phyloP scores from a whole-genome alignment of 148 eudicot genomes.

The Nepenthes mirabilis region DNA sequence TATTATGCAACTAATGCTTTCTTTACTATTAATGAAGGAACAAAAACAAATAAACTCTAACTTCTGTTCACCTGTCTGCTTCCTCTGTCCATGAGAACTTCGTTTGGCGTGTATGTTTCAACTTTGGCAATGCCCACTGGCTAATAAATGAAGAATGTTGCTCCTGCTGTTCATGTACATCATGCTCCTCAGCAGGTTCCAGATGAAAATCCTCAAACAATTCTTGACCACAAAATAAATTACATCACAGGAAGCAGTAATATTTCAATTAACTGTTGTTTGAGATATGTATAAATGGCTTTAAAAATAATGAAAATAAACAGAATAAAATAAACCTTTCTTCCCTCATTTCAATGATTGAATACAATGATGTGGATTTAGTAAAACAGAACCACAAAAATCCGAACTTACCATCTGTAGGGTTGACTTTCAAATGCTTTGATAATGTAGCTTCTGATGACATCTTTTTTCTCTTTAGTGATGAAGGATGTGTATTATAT shows the following conservation, averaged over 20 bases:
- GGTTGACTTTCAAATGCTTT: slow-evolving; percentile 16
- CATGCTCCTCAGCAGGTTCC: slow-evolving; percentile 24
- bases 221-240: slow-evolving; percentile 11
- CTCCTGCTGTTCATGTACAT: slow-evolving; percentile 23
- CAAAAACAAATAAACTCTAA: too few species aligned
- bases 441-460: slow-evolving; percentile 23
- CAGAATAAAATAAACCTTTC: not conserved
- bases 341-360: too few species aligned
- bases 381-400: too few species aligned
- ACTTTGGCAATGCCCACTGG: slow-evolving; percentile 38
- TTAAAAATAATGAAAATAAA: not conserved
- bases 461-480: slow-evolving; percentile 43
- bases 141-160: slow-evolving; percentile 25
- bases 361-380: too few species aligned
- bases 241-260: slow-evolving; percentile 6
- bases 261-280: slow-evolving; percentile 12
- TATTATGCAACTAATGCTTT: too few species aligned
- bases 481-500: slow-evolving; percentile 13
- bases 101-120: slow-evolving; percentile 35
- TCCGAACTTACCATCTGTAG: slow-evolving; percentile 17
- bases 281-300: not conserved
- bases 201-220: slow-evolving; percentile 17
- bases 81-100: slow-evolving; percentile 73
- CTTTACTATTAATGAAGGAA: too few species aligned
- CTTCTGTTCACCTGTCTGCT: slow-evolving; percentile 59